Percentiles rank a stretch among this genome's conserved stretches.
phyloP scores from a whole-genome alignment of 2,329 filamentous ascomycete species.

The Aspergillus fructus region DNA sequence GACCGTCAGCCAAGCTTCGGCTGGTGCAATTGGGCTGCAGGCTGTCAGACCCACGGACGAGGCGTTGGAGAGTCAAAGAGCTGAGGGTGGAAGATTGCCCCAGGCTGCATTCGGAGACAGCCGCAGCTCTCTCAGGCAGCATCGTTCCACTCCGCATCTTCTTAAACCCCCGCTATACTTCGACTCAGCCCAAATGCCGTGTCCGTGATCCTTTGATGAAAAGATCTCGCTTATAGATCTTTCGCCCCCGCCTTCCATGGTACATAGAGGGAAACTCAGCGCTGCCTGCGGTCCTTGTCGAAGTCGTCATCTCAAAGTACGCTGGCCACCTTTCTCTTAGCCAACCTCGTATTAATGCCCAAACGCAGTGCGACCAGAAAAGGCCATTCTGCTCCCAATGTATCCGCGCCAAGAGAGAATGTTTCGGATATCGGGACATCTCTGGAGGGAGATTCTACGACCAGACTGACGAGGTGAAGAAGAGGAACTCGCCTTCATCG shows the following conservation, averaged over 20 bases:
- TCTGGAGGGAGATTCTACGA: conserved; percentile 19
- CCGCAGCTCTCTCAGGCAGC: neutral
- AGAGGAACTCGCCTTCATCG: conserved; percentile 9
- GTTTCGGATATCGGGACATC: conserved; percentile 22
- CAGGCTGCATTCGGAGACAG: neutral
- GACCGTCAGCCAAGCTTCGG: neutral
- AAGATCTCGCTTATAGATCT: neutral
- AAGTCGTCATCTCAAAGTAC: conserved; percentile 10
- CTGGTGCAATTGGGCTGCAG: too few species aligned
- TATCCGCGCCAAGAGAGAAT: conserved; percentile 16
- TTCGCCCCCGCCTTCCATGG: conserved; percentile 3
- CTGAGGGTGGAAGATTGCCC: neutral
- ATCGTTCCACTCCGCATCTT: neutral
- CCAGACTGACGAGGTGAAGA: conserved; percentile 20
- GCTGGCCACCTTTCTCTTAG: neutral
- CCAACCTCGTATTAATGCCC: neutral
- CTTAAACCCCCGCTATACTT: neutral
- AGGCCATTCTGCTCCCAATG: conserved; percentile 24
- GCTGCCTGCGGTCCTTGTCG: conserved; percentile 9
- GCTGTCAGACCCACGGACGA: too few species aligned
- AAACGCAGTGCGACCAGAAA: conserved; percentile 22
- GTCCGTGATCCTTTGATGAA: too few species aligned
- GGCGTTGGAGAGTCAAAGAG: too few species aligned
- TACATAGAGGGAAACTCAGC: conserved; percentile 11
- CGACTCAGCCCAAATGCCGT: neutral